phyloP scores from a whole-genome alignment of 2,329 filamentous ascomycete species.

The Cytospora mali region DNA sequence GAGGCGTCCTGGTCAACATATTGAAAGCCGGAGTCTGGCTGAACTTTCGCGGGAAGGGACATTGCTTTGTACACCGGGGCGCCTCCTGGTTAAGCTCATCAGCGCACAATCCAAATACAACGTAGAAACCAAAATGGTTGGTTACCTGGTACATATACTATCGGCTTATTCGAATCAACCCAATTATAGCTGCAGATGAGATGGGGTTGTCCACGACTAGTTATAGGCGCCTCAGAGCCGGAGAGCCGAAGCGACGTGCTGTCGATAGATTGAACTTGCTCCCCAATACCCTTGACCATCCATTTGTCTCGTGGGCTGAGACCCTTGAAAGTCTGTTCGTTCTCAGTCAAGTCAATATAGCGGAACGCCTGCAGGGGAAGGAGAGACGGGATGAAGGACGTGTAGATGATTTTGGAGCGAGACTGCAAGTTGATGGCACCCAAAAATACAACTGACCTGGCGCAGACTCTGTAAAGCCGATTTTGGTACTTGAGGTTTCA shows the following conservation, averaged over 20 bases:
- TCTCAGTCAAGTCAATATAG: not conserved
- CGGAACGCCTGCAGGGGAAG: no score
- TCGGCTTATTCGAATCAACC: not conserved
- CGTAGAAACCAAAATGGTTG: no score
- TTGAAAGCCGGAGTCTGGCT: not conserved
- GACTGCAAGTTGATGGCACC: not conserved
- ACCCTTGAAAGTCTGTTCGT: not conserved
- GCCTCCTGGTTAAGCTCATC: not conserved
- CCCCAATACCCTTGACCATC: conserved; percentile 1
- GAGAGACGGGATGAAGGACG: no score
- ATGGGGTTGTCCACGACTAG: not conserved
- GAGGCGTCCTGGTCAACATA: conserved; percentile 2
- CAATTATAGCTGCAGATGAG: conserved; percentile 22
- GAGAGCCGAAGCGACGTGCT: not conserved
- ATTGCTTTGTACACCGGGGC: not conserved
- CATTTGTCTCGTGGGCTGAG: not conserved
- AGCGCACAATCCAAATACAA: no score
- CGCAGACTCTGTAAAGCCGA: not conserved
- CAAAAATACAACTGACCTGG: not conserved
- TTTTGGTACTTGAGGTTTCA: not conserved
- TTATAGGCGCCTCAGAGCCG: not conserved
- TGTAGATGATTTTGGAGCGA: no score
- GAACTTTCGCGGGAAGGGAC: not conserved
- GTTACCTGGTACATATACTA: conserved; percentile 14
- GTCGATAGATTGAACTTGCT: not conserved